A percentile compares a stretch with the other conserved stretches of the same genome.
phyloP scores from a whole-genome alignment of 768 basidiomycete species.

The Mrakia gelida region DNA sequence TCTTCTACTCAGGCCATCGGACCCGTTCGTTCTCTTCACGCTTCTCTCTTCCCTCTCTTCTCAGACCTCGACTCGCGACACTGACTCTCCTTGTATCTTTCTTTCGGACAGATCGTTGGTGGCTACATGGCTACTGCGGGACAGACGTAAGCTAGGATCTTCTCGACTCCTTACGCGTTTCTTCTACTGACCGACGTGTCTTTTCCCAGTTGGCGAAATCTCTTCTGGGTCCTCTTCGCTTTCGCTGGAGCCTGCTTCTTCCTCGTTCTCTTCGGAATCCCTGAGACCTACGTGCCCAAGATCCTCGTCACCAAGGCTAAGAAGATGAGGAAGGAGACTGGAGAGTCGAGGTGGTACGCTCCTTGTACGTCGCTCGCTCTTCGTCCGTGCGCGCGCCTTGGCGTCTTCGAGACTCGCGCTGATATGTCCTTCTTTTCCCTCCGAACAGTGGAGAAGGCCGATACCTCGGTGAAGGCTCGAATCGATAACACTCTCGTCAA shows the following conservation, averaged over 20 bases:
- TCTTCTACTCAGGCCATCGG: slow-evolving; percentile 35
- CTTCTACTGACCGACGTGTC: neutral
- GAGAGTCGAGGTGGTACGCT: slow-evolving; percentile 41
- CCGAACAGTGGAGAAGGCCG: slow-evolving; percentile 15
- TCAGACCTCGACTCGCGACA: no score
- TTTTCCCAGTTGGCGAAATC: neutral
- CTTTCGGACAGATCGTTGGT: slow-evolving; percentile 37
- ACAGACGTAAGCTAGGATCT: neutral
- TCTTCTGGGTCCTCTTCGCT: slow-evolving; percentile 30
- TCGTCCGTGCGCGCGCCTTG: no score
- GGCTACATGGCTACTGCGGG: slow-evolving; percentile 37
- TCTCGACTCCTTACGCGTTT: neutral
- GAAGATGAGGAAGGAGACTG: slow-evolving; percentile 43
- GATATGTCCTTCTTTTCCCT: no score
- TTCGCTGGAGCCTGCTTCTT: slow-evolving; percentile 40
- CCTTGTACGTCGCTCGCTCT: slow-evolving; percentile 24
- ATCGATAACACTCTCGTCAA: slow-evolving; percentile 41
- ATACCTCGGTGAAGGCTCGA: slow-evolving; percentile 35
- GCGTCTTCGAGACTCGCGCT: no score
- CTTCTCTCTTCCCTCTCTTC: no score
- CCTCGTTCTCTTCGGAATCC: slow-evolving; percentile 23
- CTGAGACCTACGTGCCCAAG: slow-evolving; percentile 45
- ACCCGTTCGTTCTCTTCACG: slow-evolving; percentile 30
- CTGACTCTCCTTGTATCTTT: no score
- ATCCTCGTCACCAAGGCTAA: slow-evolving; percentile 44